These are phyloP conservation scores for Globisporangium apiculatum DNA, from an alignment of 352 stramenopile genomes.

Conservation along the genomic window DNA sequence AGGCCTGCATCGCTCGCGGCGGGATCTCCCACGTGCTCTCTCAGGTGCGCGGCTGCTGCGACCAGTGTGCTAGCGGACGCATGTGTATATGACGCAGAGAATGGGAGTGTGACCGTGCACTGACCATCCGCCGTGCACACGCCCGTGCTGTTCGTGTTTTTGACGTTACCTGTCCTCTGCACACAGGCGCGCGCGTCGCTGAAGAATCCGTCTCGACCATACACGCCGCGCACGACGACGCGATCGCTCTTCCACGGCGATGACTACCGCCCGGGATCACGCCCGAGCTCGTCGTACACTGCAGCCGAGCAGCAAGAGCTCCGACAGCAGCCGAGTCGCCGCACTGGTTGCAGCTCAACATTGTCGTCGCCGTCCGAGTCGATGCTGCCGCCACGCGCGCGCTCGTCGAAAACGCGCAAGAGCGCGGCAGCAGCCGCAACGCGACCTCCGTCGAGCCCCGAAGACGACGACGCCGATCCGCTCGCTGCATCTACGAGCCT, in stretches of 20 bases:
- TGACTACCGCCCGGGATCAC: constrained; percentile 60
- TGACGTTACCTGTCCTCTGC: not conserved
- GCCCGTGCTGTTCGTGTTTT: too few relatives aligned
- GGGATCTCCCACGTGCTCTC: constrained; percentile 78
- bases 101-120: too few relatives aligned
- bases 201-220: constrained; percentile 77
- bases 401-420: constrained; percentile 3
- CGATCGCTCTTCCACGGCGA: constrained; percentile 70
- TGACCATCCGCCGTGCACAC: not conserved
- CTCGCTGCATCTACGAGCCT: constrained; percentile 5
- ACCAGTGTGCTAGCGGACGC: too few relatives aligned
- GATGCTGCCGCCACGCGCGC: constrained; percentile 14
- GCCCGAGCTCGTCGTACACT: constrained; percentile 63
- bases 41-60: constrained; percentile 22
- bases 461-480: constrained; percentile 1
- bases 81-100: too few relatives aligned
- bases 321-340: constrained; percentile 1
- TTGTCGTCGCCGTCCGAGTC: constrained; percentile 1
- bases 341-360: not conserved
- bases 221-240: constrained; percentile 50
- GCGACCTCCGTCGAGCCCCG: not conserved
- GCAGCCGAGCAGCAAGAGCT: constrained; percentile 32
- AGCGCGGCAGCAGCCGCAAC: not conserved
- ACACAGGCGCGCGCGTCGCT: constrained; percentile 63
- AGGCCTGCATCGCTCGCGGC: constrained; percentile 63